Percentiles rank a stretch among this genome's conserved stretches.
Evolutionary conservation across 2,329 filamentous ascomycete genomes (phyloP).

Genomic region (Scopulariopsis brevicaulis): DNA sequence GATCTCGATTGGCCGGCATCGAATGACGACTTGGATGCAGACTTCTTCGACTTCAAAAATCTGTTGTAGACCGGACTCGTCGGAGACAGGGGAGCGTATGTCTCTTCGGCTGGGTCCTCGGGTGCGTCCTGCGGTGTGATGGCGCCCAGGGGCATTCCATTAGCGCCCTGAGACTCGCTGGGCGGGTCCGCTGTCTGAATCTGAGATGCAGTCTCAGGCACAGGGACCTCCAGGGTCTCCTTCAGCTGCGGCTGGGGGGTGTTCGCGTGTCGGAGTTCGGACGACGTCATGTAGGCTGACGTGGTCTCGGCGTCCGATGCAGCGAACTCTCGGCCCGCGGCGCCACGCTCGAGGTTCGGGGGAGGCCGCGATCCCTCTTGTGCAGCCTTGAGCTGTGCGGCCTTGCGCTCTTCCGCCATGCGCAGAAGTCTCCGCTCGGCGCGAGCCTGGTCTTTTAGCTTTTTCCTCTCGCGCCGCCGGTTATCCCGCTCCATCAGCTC

Average conservation of each 20-base stretch:
- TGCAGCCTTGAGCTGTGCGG: constrained; percentile 42
- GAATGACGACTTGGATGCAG: background rate
- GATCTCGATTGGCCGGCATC: constrained; percentile 2
- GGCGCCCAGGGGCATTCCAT: constrained; percentile 11
- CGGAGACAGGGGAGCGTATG: background rate
- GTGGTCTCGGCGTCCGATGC: constrained; percentile 45
- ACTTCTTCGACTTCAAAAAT: background rate
- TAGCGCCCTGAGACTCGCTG: constrained; percentile 17
- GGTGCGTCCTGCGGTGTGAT: constrained; percentile 6
- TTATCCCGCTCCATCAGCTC: constrained; percentile 86
- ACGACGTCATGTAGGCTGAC: constrained; percentile 44
- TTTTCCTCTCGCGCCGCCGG: constrained; percentile 66
- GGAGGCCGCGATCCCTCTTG: constrained; percentile 38
- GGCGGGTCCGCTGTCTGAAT: constrained; percentile 8
- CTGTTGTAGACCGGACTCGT: background rate
- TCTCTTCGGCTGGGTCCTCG: constrained; percentile 5
- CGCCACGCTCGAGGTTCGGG: constrained; percentile 37
- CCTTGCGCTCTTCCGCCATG: constrained; percentile 54
- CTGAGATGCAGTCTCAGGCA: background rate
- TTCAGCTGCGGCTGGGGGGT: constrained; percentile 5
- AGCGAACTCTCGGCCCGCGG: constrained; percentile 20
- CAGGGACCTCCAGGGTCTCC: background rate
- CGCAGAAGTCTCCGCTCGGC: constrained; percentile 53
- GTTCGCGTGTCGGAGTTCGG: constrained; percentile 23
- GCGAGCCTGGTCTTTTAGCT: constrained; percentile 54